A percentile compares a stretch with the other conserved stretches of the same genome.
Conservation (phyloP, 257 asterid species). For the Cynanchum wilfordii region DNA sequence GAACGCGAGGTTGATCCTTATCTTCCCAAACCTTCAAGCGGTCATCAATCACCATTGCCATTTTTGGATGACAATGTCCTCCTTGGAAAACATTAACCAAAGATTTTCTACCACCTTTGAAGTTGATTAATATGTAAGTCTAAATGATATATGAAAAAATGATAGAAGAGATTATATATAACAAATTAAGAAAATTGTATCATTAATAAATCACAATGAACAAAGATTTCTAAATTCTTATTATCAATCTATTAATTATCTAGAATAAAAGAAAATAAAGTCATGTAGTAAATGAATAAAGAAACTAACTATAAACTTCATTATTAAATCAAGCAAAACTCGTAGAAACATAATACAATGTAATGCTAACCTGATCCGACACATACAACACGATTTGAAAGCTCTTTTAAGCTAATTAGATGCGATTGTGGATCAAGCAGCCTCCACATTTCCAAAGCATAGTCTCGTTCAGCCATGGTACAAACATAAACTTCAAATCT, state of each 20-base stretch:
- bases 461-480: conserved; percentile 98
- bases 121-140: background rate
- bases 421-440: conserved; percentile 86
- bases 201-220: background rate
- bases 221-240: background rate
- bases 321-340: background rate
- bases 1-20: conserved; percentile 96
- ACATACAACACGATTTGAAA: conserved; percentile 81
- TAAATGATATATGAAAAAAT: background rate
- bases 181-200: background rate
- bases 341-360: background rate
- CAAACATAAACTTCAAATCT: conserved; percentile 97
- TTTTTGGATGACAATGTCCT: conserved; percentile 90
- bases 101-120: conserved; percentile 81
- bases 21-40: conserved; percentile 98
- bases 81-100: conserved; percentile 79
- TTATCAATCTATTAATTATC: background rate
- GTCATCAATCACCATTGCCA: conserved; percentile 99
- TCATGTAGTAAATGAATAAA: background rate
- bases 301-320: background rate
- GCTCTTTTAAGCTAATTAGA: conserved; percentile 62
- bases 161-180: background rate
- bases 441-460: conserved; percentile 99
- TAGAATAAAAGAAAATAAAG: background rate
- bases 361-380: conserved; percentile 69